phyloP scores from a whole-genome alignment of 768 basidiomycete genomes.

The Tremella mesenterica region DNA sequence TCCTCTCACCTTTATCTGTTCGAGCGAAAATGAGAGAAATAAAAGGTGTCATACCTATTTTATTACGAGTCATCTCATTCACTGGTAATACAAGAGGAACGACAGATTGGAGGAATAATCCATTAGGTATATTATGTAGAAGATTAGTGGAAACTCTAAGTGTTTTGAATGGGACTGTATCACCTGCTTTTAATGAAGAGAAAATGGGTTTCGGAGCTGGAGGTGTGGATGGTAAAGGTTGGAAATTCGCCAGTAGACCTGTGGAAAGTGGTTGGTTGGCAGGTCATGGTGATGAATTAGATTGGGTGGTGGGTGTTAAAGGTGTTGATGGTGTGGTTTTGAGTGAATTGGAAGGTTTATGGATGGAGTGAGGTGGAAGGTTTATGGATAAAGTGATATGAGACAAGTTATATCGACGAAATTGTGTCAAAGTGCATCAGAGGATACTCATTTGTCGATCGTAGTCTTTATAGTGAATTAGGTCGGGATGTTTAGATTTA shows the following conservation, averaged over 20 bases:
- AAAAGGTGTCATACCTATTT: constrained; percentile 60
- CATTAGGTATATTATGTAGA: constrained; percentile 38
- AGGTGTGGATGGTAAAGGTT: constrained; percentile 22
- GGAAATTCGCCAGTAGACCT: constrained; percentile 19
- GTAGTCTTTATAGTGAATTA: no score
- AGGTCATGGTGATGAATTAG: constrained; percentile 15
- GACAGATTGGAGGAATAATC: constrained; percentile 16
- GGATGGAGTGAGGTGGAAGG: no score
- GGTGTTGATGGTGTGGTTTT: neutral
- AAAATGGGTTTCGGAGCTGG: constrained; percentile 23
- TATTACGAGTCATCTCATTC: constrained; percentile 47
- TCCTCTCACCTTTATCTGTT: constrained; percentile 66
- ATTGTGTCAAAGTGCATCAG: no score
- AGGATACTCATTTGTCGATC: no score
- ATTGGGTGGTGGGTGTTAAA: neutral
- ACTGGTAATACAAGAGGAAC: neutral
- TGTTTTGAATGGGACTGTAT: constrained; percentile 31
- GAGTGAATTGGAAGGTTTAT: neutral
- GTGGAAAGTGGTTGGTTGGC: constrained; percentile 34
- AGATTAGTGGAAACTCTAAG: constrained; percentile 43
- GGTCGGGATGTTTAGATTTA: no score
- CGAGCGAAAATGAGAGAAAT: constrained; percentile 61
- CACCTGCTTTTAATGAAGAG: constrained; percentile 7
- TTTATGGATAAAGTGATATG: no score
- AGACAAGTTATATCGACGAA: no score